phyloP scores from a whole-genome alignment of 805 yeast genomes.

The Zygoascus tannicola region DNA sequence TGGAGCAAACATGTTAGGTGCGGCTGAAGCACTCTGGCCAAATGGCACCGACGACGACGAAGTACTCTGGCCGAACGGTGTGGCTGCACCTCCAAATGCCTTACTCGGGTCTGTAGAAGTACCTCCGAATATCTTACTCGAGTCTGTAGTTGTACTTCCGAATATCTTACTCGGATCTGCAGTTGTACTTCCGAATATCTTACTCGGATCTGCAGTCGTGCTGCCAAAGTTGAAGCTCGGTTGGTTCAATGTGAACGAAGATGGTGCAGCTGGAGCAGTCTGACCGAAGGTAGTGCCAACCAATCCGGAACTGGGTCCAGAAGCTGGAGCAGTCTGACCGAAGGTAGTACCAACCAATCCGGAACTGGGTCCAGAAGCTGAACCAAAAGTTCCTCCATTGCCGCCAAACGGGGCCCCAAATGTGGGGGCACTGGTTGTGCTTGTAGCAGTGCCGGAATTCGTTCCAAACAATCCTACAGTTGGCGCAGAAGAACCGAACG shows the following conservation, averaged over 20 bases:
- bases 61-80: background rate
- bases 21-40: constrained; percentile 1
- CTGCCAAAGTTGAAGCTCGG: background rate
- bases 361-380: background rate
- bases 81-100: background rate
- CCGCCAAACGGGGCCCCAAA: too few species aligned
- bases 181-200: background rate
- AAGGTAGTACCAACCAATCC: background rate
- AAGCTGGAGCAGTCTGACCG: background rate
- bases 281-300: background rate
- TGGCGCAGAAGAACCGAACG: too few species aligned
- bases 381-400: background rate
- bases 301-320: background rate
- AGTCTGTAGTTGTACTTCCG: too few species aligned
- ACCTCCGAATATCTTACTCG: too few species aligned
- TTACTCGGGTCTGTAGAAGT: too few species aligned
- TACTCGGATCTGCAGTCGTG: background rate
- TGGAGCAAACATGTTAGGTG: constrained; percentile 3
- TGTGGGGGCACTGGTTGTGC: background rate
- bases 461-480: too few species aligned
- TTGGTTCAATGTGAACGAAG: background rate
- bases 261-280: background rate
- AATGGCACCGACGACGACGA: background rate
- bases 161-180: background rate
- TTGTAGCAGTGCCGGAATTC: background rate